Conservation (phyloP, 2,329 filamentous ascomycete species). For the Aureobasidium sp. region DNA sequence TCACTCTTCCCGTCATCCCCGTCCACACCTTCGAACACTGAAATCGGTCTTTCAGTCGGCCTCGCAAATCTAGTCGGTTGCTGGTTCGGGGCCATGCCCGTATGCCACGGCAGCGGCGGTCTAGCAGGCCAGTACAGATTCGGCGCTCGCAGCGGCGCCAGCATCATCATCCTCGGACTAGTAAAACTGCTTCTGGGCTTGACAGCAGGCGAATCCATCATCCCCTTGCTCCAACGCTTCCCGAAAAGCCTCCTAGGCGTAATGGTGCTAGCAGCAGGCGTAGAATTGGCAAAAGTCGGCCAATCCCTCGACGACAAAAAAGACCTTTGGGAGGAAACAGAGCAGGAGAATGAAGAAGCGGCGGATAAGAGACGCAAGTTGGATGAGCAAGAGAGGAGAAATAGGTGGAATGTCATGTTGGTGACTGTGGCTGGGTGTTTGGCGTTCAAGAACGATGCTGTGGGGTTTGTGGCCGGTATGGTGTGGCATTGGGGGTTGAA, state of each 20-base stretch:
- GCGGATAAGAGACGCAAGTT: slow-evolving; percentile 45
- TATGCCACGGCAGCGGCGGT: slow-evolving; percentile 88
- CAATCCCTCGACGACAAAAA: slow-evolving; percentile 73
- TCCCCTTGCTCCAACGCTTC: slow-evolving; percentile 63
- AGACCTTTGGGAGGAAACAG: slow-evolving; percentile 44
- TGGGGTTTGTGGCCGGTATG: slow-evolving; percentile 79
- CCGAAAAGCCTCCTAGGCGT: slow-evolving; percentile 72
- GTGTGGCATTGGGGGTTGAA: slow-evolving; percentile 65
- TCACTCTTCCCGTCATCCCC: slow-evolving; percentile 55
- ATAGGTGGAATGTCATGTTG: slow-evolving; percentile 84
- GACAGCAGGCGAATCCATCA: slow-evolving; percentile 65
- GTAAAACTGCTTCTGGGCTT: slow-evolving; percentile 72
- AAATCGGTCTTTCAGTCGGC: slow-evolving; percentile 73
- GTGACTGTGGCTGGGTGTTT: slow-evolving; percentile 75
- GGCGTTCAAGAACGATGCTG: slow-evolving; percentile 82
- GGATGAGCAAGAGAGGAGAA: slow-evolving; percentile 60
- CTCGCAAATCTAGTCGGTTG: slow-evolving; percentile 77
- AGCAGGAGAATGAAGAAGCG: slow-evolving; percentile 26
- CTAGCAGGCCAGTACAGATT: slow-evolving; percentile 88
- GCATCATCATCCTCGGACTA: slow-evolving; percentile 69
- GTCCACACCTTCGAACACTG: slow-evolving; percentile 60
- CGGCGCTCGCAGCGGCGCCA: slow-evolving; percentile 79
- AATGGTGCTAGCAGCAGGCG: slow-evolving; percentile 81
- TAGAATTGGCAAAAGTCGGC: slow-evolving; percentile 81
- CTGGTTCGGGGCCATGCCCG: slow-evolving; percentile 92